Evolutionary conservation across 352 stramenopile species (phyloP).

Genomic region (Phytophthora ohioensis): DNA sequence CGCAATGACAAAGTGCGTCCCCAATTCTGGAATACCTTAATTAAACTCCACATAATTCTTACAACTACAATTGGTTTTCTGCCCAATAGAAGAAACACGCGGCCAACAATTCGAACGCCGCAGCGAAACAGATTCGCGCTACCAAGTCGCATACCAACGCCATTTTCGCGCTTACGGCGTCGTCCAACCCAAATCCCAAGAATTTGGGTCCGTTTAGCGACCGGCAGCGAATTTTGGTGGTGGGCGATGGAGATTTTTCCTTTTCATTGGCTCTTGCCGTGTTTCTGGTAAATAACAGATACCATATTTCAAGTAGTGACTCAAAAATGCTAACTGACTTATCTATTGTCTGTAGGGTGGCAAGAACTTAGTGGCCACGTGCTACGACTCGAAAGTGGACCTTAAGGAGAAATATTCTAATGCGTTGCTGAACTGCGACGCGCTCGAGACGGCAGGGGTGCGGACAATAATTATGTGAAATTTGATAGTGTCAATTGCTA

Average conservation of each 20-base stretch:
- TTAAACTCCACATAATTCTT: neutral
- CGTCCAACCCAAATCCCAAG: conserved; percentile 88
- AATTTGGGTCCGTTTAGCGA: conserved; percentile 79
- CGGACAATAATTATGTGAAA: neutral
- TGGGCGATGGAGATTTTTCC: conserved; percentile 89
- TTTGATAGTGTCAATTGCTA: neutral
- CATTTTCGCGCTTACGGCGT: conserved; percentile 71
- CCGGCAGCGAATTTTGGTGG: conserved; percentile 77
- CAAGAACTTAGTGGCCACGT: conserved; percentile 72
- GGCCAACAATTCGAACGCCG: conserved; percentile 14
- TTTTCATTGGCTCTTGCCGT: conserved; percentile 82
- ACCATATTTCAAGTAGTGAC: neutral
- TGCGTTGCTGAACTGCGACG: conserved; percentile 71
- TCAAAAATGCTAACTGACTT: conserved; percentile 9
- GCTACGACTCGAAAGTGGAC: conserved; percentile 77
- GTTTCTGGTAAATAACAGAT: conserved; percentile 54
- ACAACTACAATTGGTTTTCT: neutral
- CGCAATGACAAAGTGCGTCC: conserved; percentile 42
- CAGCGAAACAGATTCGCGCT: conserved; percentile 37
- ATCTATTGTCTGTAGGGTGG: conserved; percentile 50
- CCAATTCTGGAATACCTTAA: neutral
- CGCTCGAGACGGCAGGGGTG: conserved; percentile 76
- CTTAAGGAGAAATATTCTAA: conserved; percentile 81
- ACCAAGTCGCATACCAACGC: conserved; percentile 74
- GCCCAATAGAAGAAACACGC: conserved; percentile 31